Conservation (phyloP, 2,329 filamentous ascomycete species). For the Trichophyton simii region DNA sequence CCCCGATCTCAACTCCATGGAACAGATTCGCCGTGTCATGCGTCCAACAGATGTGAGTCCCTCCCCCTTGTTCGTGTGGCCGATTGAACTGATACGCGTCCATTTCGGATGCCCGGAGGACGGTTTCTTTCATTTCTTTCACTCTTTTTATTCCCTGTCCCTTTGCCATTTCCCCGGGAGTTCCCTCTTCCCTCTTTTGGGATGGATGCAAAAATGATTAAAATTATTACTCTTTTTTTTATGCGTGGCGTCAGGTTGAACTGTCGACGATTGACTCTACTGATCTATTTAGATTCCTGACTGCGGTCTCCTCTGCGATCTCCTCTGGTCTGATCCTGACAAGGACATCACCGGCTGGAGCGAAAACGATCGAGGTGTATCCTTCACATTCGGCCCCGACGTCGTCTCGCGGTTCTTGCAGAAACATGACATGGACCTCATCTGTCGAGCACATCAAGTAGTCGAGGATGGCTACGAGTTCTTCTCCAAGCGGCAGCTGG, state of each 20-base stretch:
- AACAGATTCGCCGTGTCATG: conserved; percentile 98
- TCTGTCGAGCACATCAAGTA: conserved; percentile 96
- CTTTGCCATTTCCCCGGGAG: not conserved
- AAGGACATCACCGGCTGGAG: conserved; percentile 99
- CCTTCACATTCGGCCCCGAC: conserved; percentile 95
- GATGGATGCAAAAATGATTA: not conserved
- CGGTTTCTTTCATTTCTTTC: not conserved
- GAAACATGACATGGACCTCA: conserved; percentile 99
- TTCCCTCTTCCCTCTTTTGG: not conserved
- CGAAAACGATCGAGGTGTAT: conserved; percentile 96
- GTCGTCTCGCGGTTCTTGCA: conserved; percentile 95
- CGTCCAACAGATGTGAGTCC: conserved; percentile 87
- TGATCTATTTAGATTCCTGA: conserved; percentile 66
- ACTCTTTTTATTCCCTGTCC: not conserved
- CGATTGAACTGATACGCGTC: not conserved
- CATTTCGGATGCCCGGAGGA: conserved; percentile 4
- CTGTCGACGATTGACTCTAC: conserved; percentile 1
- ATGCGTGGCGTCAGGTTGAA: conserved; percentile 12
- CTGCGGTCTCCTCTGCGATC: conserved; percentile 91
- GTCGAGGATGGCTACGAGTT: conserved; percentile 99
- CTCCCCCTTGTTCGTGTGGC: conserved; percentile 6
- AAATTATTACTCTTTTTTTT: not conserved
- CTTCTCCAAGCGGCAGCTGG: conserved; percentile 95
- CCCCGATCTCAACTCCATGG: conserved; percentile 97
- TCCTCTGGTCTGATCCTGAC: conserved; percentile 96